Base-by-base conservation (phyloP, 1,139 yeast species). In the Groenewaldozyma sp. region DNA sequence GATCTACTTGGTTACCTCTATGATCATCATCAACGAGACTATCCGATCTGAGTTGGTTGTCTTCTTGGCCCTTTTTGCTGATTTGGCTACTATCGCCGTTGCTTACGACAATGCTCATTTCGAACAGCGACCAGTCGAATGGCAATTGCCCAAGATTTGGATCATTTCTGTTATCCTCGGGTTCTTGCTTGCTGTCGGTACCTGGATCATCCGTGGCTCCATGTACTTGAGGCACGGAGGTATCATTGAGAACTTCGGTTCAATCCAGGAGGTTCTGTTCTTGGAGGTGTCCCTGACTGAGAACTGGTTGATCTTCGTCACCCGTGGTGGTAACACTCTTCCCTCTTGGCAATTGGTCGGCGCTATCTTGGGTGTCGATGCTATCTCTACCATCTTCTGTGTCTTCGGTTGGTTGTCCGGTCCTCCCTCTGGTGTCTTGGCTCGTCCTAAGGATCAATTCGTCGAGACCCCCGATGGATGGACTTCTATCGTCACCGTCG, bases 281-380 rank as follows among this genome's bases (percentile, higher is more conserved):
- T 77, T 84, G 72, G 84, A 84, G 72, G 82, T 84, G 63, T 82
- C 94, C 45, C 76, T 84, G 69, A 82, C 94, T 68, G 94, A 84
- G 74, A 84, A 84, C 73, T 84, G 95, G 95, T 79, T 84, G 70
- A 84, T 84, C 75, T 84, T 84, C 82, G 74, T 83, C 61, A 84
- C 95, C 61, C 79, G 95, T 75, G 94, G 94, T 65, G 94, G 94
- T 74, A 93, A 93, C 63, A 83, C 84, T 88, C 83, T 94, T 94
- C 95, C 95, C 73, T 83, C 94, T 39, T 84, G 94, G 94, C 94
- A 84, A 76, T 79, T 84, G 70, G 63, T 88, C 59, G 94, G 93
- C 74, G 95, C 95, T 60, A 94, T 84, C 61, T 73, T 82, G 60
- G 72, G 71, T 64, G 95, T 84, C 63, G 94, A 84, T 70, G 69